phyloP scores from a whole-genome alignment of 2,329 filamentous ascomycete species.

The Tolypocladium tundrense region DNA sequence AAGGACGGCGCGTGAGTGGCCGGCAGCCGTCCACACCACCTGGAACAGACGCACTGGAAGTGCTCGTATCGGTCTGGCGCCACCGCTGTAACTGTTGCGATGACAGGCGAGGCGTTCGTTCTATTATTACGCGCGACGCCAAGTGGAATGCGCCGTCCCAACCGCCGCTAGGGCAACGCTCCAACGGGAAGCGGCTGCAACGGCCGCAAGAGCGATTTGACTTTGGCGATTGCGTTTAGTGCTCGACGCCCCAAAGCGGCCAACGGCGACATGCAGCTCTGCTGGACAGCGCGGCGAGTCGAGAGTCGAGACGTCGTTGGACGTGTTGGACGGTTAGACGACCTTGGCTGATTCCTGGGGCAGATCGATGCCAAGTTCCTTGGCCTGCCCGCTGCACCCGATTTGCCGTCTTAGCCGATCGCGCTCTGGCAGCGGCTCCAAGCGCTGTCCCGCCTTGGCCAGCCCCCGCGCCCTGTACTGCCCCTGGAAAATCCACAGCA shows the following conservation, averaged over 20 bases:
- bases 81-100: not conserved
- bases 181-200: not conserved
- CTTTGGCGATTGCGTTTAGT: not conserved
- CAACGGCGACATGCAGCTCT: not conserved
- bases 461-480: not conserved
- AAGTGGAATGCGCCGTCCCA: not conserved
- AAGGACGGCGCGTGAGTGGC: not conserved
- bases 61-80: not conserved
- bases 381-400: not conserved
- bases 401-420: not conserved
- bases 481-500: not conserved
- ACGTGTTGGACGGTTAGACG: not conserved
- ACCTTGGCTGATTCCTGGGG: not conserved
- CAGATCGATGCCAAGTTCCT: not conserved
- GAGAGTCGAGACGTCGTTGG: not conserved
- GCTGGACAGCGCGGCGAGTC: not conserved
- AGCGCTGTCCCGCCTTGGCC: not conserved
- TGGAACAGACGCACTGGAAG: not conserved
- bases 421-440: not conserved
- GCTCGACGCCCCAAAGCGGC: not conserved
- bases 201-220: not conserved
- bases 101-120: not conserved
- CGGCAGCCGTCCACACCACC: not conserved
- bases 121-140: not conserved
- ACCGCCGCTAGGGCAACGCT: not conserved